Base-by-base conservation (phyloP, 208 protist genomes). In the Porcisia hertigi region DNA sequence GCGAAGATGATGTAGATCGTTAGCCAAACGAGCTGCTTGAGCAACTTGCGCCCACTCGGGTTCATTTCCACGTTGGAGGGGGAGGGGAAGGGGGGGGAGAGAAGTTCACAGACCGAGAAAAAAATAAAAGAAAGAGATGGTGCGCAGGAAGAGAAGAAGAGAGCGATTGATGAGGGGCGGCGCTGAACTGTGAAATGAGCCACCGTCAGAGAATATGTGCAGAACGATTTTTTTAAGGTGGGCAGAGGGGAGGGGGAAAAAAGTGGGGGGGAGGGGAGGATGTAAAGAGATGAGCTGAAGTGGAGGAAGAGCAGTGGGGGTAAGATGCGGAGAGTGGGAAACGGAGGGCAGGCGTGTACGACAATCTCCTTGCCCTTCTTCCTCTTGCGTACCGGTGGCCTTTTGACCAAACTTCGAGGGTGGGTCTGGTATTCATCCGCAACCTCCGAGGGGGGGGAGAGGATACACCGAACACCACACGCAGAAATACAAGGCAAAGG, bases 1-100 rank as follows among this genome's bases (percentile, higher is more conserved):
- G 73, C 80, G 62, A 86, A 92, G 47, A 88, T 34, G 11, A 87
- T 47, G 81, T 90, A 91, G 52, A 92, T 34, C 39, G 69, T 52
- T n/a, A 82, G 43, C 59, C 75, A 74, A 43, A 80, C n/a, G 36
- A 62, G 70, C 52, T 55, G 59, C 20, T 57, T 53, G 36, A n/a
- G 43, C 69, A 41, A 54, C 69, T 74, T 80, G 23, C 69, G 76
- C 12, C 59, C 52, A 1, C 39, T 62, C 70, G 74, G 60, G 52
- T 39, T 75, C 76, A 80, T 80, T 52, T 52, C 11, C 47, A 52
- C 53, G 16, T 58, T 49, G 23, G 41, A 23, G 3, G 34, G 20
- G 53, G 6, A 25, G 16, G 1, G 18, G 25, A 20, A 23, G 23
- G 6, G 20, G 53, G 45, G 53, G 34, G 69, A 3, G 52, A 39